Conservation (phyloP, 345 rosid genomes). For the Boechera divaricarpa region DNA sequence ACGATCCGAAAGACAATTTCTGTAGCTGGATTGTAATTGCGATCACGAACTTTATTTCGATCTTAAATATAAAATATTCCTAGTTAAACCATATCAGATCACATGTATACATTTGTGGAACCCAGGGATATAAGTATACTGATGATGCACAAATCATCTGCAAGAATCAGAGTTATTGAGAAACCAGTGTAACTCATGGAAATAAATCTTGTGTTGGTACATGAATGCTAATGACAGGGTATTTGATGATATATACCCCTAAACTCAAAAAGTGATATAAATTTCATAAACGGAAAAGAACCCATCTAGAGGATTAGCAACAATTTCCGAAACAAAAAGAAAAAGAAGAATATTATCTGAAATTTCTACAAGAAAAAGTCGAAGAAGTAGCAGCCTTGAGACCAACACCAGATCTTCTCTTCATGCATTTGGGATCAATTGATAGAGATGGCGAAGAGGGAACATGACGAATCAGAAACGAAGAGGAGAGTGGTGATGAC, state of each 20-base stretch:
- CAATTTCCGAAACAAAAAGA: not conserved
- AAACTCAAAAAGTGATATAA: not conserved
- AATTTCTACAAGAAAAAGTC: conserved; percentile 41
- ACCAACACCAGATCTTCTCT: conserved; percentile 36
- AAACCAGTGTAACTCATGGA: conserved; percentile 19
- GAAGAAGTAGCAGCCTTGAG: conserved; percentile 33
- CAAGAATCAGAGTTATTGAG: conserved; percentile 4
- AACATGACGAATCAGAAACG: conserved; percentile 22
- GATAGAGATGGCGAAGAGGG: conserved; percentile 27
- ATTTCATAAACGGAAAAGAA: not conserved
- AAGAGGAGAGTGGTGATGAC: conserved; percentile 23
- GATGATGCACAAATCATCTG: not conserved
- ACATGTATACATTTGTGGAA: not conserved
- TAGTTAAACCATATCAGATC: not conserved
- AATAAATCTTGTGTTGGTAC: conserved; percentile 13
- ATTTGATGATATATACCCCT: conserved; percentile 33
- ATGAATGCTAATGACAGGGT: conserved; percentile 24
- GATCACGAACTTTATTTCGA: not conserved
- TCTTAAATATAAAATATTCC: not conserved
- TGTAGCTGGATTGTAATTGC: not conserved
- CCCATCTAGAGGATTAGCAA: not conserved
- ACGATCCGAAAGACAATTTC: not conserved
- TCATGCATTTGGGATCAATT: conserved; percentile 43
- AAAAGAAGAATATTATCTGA: conserved; percentile 29
- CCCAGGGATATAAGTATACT: not conserved